These are phyloP conservation scores for Sporothrix curviconia DNA, from an alignment of 2,329 filamentous ascomycete genomes.

Conservation along the genomic window DNA sequence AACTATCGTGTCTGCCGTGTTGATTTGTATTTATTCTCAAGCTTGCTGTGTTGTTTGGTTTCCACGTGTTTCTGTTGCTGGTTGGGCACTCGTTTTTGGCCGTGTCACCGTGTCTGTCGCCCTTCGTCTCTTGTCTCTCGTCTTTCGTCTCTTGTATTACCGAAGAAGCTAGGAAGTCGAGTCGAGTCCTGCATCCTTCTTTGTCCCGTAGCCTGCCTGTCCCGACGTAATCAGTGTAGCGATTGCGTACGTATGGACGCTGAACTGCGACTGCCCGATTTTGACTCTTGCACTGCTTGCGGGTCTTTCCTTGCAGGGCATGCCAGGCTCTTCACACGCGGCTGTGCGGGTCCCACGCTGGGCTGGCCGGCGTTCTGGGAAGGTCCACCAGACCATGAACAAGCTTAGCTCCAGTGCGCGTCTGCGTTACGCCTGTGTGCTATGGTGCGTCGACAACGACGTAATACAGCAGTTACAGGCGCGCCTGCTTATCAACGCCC, in stretches of 20 bases:
- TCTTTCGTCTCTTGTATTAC: too few relatives aligned
- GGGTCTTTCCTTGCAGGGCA: background rate
- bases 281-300: too few relatives aligned
- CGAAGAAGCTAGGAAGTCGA: too few relatives aligned
- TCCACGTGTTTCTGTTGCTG: background rate
- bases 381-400: too few relatives aligned
- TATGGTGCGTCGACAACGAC: background rate
- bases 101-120: background rate
- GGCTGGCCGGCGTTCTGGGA: background rate
- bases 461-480: background rate
- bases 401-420: background rate
- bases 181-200: too few relatives aligned
- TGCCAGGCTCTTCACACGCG: slow-evolving; percentile 1
- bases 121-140: too few relatives aligned
- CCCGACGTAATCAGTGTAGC: too few relatives aligned
- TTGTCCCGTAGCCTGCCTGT: too few relatives aligned
- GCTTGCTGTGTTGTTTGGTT: background rate
- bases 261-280: too few relatives aligned
- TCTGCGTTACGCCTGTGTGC: background rate
- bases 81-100: background rate
- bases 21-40: too few relatives aligned
- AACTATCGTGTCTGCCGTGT: background rate
- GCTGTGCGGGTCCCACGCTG: slow-evolving; percentile 2
- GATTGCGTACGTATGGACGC: too few relatives aligned
- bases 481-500: background rate